Conservation (phyloP, 1,284 basidiomycete genomes). For the Rhizoctonia solani region DNA sequence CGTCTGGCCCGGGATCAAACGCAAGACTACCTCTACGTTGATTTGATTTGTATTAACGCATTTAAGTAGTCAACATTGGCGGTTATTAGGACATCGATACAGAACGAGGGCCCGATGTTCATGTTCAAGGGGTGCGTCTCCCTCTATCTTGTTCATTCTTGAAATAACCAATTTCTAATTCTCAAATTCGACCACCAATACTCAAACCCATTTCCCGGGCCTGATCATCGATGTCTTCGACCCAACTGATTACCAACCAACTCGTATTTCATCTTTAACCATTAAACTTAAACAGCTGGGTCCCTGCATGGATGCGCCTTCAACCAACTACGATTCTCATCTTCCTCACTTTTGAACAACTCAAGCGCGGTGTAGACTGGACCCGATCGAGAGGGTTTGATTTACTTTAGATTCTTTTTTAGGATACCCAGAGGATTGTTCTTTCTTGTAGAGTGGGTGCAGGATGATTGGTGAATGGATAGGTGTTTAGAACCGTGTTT, state of each 20-base stretch:
- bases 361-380: slow-evolving; percentile 67
- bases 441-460: no score
- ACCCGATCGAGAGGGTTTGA: slow-evolving; percentile 43
- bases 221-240: no score
- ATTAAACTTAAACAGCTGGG: no score
- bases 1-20: slow-evolving; percentile 75
- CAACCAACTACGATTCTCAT: slow-evolving; percentile 85
- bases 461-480: no score
- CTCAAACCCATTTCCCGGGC: no score
- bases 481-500: no score
- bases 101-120: slow-evolving; percentile 82
- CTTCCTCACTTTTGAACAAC: slow-evolving; percentile 80
- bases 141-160: neutral
- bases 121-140: slow-evolving; percentile 77
- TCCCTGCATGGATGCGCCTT: slow-evolving; percentile 81
- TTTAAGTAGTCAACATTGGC: slow-evolving; percentile 67
- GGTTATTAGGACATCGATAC: slow-evolving; percentile 73
- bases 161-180: neutral
- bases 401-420: slow-evolving; percentile 11
- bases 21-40: slow-evolving; percentile 49
- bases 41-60: neutral
- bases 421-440: neutral
- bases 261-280: neutral
- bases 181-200: no score
- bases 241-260: neutral